Evolutionary conservation across 1,284 basidiomycete species (phyloP).

Genomic region (Thecaphora thlaspeos): DNA sequence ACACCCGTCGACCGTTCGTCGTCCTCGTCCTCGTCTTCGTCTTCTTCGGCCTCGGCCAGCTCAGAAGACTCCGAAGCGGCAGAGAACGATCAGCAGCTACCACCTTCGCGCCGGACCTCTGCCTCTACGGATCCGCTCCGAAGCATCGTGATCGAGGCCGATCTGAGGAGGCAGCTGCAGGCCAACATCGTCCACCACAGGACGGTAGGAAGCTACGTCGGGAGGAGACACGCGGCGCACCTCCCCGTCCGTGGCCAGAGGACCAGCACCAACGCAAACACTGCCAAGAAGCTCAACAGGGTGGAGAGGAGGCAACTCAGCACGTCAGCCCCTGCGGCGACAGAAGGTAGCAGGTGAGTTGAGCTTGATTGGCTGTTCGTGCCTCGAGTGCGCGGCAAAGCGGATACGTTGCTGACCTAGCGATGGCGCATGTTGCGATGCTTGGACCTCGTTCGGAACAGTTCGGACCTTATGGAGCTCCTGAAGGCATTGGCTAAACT

Average conservation of each 20-base stretch:
- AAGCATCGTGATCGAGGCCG: constrained; percentile 75
- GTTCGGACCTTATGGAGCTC: too few species aligned
- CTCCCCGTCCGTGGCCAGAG: constrained; percentile 86
- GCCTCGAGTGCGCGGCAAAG: too few species aligned
- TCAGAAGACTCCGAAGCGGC: constrained; percentile 3
- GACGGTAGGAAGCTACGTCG: constrained; percentile 83
- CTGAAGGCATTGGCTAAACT: too few species aligned
- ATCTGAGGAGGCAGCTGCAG: constrained; percentile 72
- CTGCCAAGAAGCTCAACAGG: constrained; percentile 79
- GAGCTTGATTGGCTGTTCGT: too few species aligned
- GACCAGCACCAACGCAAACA: constrained; percentile 79
- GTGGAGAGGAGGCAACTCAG: constrained; percentile 61
- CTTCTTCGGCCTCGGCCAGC: constrained; percentile 9
- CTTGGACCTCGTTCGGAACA: too few species aligned
- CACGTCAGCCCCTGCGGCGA: neutral
- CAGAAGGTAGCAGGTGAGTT: neutral
- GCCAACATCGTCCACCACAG: constrained; percentile 87
- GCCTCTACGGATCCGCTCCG: constrained; percentile 62
- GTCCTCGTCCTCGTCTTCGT: constrained; percentile 3
- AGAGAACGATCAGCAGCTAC: neutral
- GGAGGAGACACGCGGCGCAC: constrained; percentile 80
- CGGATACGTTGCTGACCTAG: too few species aligned
- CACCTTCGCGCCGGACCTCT: constrained; percentile 38
- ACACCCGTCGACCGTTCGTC: neutral
- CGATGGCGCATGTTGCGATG: too few species aligned